These are phyloP conservation scores for Cladosporium sp. DNA, from an alignment of 2,329 filamentous ascomycete species.

Conservation along the genomic window DNA sequence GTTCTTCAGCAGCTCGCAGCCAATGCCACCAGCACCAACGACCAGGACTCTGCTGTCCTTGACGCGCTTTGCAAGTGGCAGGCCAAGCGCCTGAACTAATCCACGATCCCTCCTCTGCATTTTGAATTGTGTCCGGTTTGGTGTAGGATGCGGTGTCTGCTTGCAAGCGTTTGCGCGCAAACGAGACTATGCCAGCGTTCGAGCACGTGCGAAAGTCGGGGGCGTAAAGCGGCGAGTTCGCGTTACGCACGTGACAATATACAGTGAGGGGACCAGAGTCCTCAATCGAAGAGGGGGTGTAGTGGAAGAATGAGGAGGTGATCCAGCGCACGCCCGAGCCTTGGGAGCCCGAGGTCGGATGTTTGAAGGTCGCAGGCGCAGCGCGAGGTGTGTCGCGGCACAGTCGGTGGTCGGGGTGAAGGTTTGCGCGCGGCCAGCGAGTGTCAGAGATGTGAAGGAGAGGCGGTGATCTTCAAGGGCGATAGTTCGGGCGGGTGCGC, in stretches of 20 bases:
- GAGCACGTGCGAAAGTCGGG: background rate
- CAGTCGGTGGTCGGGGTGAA: too few relatives aligned
- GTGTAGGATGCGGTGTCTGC: background rate
- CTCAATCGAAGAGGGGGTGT: too few relatives aligned
- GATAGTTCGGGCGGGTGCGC: too few relatives aligned
- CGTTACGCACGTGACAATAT: background rate
- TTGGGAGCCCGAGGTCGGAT: too few relatives aligned
- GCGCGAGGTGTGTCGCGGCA: too few relatives aligned
- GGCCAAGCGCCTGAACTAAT: conserved; percentile 60
- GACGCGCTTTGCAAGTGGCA: conserved; percentile 46
- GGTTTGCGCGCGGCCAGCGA: too few relatives aligned
- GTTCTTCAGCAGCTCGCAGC: conserved; percentile 96
- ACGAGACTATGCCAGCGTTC: background rate
- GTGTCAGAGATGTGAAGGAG: background rate
- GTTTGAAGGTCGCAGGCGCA: too few relatives aligned
- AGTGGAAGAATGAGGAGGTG: too few relatives aligned
- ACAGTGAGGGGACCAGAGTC: too few relatives aligned
- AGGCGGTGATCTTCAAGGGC: conserved; percentile 3
- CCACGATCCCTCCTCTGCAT: conserved; percentile 44
- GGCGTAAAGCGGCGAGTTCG: background rate
- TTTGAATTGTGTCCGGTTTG: conserved; percentile 15
- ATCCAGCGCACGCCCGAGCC: too few relatives aligned
- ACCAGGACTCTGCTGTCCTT: conserved; percentile 57
- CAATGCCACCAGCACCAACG: conserved; percentile 94
- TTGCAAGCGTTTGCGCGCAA: background rate